Evolutionary conservation across 371 early-diverging fungal genomes (phyloP).

Genomic region (Circinella umbellata): DNA sequence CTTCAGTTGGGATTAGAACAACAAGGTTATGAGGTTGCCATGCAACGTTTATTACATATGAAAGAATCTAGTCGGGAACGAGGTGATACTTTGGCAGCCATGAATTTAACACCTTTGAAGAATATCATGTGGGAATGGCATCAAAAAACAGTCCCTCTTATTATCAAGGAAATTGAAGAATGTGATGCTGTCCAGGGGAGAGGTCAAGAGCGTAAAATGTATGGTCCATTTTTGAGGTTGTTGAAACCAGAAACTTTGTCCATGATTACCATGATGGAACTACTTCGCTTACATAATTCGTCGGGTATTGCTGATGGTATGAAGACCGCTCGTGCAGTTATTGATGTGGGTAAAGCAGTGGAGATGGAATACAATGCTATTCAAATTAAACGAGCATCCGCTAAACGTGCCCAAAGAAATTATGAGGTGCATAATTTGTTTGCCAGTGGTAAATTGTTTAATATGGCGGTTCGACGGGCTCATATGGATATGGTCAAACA

Average conservation of each 20-base stretch:
- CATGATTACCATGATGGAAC: constrained; percentile 84
- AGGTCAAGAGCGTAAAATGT: constrained; percentile 48
- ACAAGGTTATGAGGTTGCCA: constrained; percentile 79
- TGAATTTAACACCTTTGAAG: constrained; percentile 59
- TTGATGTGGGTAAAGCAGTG: constrained; percentile 77
- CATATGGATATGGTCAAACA: constrained; percentile 62
- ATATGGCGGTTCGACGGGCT: constrained; percentile 77
- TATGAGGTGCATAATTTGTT: constrained; percentile 65
- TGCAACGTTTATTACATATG: constrained; percentile 71
- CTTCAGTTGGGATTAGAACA: constrained; percentile 87
- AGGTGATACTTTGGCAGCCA: constrained; percentile 57
- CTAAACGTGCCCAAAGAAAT: constrained; percentile 31
- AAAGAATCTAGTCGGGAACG: constrained; percentile 58
- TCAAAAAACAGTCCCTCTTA: constrained; percentile 64
- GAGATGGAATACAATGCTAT: constrained; percentile 87
- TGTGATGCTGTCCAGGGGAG: constrained; percentile 37
- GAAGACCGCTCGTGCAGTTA: constrained; percentile 67
- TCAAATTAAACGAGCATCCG: constrained; percentile 61
- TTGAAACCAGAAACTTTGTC: constrained; percentile 80
- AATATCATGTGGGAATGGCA: constrained; percentile 81
- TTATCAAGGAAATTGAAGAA: constrained; percentile 66
- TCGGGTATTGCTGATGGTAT: constrained; percentile 68
- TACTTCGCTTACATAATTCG: constrained; percentile 69
- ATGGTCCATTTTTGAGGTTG: constrained; percentile 77
- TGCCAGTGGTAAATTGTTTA: constrained; percentile 76